phyloP scores from a whole-genome alignment of 192 early-diverging fungal genomes.

The Phlyctochytrium planicorne region DNA sequence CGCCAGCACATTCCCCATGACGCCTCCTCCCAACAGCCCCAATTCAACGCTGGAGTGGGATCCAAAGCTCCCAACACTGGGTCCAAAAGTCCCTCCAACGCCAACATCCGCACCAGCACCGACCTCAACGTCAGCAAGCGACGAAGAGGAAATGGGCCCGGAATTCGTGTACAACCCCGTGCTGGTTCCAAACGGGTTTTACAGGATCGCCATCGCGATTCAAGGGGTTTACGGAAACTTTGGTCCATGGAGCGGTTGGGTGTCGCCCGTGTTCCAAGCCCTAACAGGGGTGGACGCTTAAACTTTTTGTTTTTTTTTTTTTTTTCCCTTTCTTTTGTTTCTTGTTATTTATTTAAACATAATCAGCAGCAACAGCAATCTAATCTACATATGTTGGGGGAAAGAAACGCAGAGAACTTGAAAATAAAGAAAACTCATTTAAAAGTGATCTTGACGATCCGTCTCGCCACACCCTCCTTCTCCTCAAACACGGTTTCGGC shows the following conservation, averaged over 20 bases:
- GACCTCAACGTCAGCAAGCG: too few relatives aligned
- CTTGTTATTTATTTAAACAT: not conserved
- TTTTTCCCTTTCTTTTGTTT: not conserved
- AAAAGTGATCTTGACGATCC: slow-evolving; percentile 68
- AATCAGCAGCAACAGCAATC: too few relatives aligned
- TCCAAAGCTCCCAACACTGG: too few relatives aligned
- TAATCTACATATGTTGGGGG: not conserved
- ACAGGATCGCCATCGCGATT: not conserved
- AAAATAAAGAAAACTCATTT: too few relatives aligned
- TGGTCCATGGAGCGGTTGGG: not conserved
- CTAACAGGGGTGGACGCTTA: not conserved
- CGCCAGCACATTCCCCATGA: too few relatives aligned
- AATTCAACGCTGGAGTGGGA: too few relatives aligned
- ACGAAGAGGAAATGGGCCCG: too few relatives aligned
- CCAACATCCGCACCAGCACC: too few relatives aligned
- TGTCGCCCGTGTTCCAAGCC: not conserved
- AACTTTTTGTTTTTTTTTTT: not conserved
- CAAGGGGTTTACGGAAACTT: slow-evolving; percentile 14
- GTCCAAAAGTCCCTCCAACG: too few relatives aligned
- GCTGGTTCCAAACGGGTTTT: slow-evolving; percentile 8
- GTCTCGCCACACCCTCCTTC: slow-evolving; percentile 63
- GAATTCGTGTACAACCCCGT: too few relatives aligned
- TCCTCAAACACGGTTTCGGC: slow-evolving; percentile 61
- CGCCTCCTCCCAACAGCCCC: too few relatives aligned
- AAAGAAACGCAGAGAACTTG: too few relatives aligned